These are phyloP conservation scores for Ganoderma meredithae DNA, from an alignment of 1,284 basidiomycete species.

Conservation along the genomic window DNA sequence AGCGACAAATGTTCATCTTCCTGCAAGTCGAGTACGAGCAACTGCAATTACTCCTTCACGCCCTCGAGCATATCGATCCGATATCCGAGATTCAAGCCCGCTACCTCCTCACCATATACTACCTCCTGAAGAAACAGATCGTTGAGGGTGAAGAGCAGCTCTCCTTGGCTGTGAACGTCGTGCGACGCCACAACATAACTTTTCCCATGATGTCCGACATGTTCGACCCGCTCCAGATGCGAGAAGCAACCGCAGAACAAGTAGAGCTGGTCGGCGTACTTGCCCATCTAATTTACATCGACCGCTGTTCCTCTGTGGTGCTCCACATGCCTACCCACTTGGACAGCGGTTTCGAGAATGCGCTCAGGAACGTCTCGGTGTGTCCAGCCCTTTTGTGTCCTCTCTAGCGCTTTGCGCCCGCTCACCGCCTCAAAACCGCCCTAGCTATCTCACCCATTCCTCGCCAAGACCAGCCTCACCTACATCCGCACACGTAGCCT, in stretches of 20 bases:
- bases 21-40: conserved; percentile 29
- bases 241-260: conserved; percentile 28
- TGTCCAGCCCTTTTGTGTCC: conserved; percentile 2
- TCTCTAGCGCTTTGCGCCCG: background rate
- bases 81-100: conserved; percentile 35
- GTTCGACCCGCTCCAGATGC: conserved; percentile 23
- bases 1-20: conserved; percentile 30
- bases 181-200: conserved; percentile 23
- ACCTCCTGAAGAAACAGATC: conserved; percentile 35
- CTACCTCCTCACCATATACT: conserved; percentile 36
- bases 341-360: conserved; percentile 30
- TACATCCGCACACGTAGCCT: conserved; percentile 34
- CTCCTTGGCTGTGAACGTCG: conserved; percentile 29
- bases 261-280: conserved; percentile 37
- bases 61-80: conserved; percentile 33
- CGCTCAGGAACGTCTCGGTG: conserved; percentile 34
- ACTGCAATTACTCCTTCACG: conserved; percentile 26
- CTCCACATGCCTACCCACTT: conserved; percentile 33
- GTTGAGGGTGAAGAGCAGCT: conserved; percentile 35
- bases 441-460: conserved; percentile 31
- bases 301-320: conserved; percentile 35
- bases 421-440: background rate
- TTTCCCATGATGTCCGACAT: conserved; percentile 24
- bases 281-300: conserved; percentile 38
- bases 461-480: conserved; percentile 34